Base-by-base conservation (phyloP, 331 rosid species). In the Rhamnella rubrinervis region DNA sequence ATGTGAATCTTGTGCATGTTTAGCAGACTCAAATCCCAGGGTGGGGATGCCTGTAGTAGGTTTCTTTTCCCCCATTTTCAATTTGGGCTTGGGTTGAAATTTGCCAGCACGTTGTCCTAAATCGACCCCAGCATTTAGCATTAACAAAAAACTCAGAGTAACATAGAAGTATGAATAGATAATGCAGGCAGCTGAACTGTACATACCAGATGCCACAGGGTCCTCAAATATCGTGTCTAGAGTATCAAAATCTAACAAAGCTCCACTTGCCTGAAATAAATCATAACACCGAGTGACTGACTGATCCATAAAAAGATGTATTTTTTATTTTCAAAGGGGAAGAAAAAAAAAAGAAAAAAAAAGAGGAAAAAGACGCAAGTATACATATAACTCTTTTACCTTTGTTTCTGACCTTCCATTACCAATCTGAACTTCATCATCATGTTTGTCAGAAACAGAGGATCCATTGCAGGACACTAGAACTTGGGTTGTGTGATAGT, bases 181-280 rank as follows among this genome's bases (percentile, higher is more conserved):
- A 55, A 35, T 44, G 75, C 39, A 58, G 19, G 21, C 56, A 66
- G 56, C 26, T 67, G 20, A 67, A 70, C 46, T 23, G 14, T 40
- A 46, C 73, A 63, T 71, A 80, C 88, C 83, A 39, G 63, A 66
- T 28, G 71, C 61, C 73, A 65, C 38, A 12, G 68, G 37, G 14
- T 55, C 70, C 38, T 67, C 76, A 19, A 67, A 63, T 50, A 47
- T 64, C 59, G 49, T 11, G 23, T 63, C 80, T 31, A 69, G 59
- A 26, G 51, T 41, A 64, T 70, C 75, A 44, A 61, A 64, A 66
- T 66, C 79, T 37, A 70, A 62, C 23, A 70, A 75, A 35, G 52
- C 59, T 47, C 68, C 80, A 66, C 59, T 75, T 79, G 75, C 92
- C 95, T 84, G 83, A 76, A 71, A 72, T 63, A 65, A 65, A 73